These are phyloP conservation scores for Aristolochia fimbriata DNA, from an alignment of 164 flowering plant genomes.

Conservation along the genomic window DNA sequence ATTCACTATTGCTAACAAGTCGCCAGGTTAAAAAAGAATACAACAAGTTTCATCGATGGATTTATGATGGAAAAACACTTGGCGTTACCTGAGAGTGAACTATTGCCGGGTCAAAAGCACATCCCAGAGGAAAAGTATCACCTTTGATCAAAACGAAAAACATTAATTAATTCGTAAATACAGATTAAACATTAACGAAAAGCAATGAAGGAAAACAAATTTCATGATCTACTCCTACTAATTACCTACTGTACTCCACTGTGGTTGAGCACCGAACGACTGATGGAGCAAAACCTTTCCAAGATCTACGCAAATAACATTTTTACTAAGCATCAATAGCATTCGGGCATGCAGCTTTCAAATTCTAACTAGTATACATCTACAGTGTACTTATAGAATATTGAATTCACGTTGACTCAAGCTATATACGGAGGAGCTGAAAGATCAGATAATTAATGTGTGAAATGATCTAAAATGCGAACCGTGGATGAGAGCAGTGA, in stretches of 20 bases:
- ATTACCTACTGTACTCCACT: slow-evolving; percentile 34
- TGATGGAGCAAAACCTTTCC: slow-evolving; percentile 33
- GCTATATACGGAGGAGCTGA: too few relatives aligned
- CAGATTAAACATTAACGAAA: too few relatives aligned
- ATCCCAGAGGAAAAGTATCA: slow-evolving; percentile 71
- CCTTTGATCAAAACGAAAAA: slow-evolving; percentile 19
- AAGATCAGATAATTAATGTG: too few relatives aligned
- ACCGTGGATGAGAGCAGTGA: slow-evolving; percentile 42
- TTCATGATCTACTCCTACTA: slow-evolving; percentile 1
- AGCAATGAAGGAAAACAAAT: too few relatives aligned
- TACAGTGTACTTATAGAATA: too few relatives aligned
- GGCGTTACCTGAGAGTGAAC: slow-evolving; percentile 56
- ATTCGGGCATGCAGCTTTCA: neutral
- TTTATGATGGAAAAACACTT: neutral
- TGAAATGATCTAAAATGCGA: neutral
- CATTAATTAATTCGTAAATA: too few relatives aligned
- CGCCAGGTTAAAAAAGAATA: neutral
- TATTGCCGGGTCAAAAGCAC: slow-evolving; percentile 59
- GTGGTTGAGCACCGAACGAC: slow-evolving; percentile 26
- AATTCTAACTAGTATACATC: too few relatives aligned
- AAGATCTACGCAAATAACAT: slow-evolving; percentile 16
- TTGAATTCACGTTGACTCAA: too few relatives aligned
- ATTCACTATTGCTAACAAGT: too few relatives aligned
- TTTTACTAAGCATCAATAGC: neutral
- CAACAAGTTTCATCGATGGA: neutral